Evolutionary conservation across 768 basidiomycete genomes (phyloP).

Genomic region (Boletus bicolor): DNA sequence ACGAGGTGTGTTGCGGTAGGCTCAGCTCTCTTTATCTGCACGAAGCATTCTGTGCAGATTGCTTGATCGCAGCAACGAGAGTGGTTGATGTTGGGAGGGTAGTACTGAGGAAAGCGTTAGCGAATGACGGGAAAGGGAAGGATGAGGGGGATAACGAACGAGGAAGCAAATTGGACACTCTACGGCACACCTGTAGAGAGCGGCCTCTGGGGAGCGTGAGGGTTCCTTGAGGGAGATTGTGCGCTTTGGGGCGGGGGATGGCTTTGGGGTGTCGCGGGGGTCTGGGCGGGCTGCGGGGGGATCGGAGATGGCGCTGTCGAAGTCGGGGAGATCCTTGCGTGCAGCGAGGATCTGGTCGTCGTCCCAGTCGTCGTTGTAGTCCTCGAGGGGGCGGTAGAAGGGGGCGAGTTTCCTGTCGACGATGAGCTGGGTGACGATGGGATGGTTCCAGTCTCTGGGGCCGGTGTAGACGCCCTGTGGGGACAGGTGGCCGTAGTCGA

Average conservation of each 20-base stretch:
- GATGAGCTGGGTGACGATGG: slow-evolving; percentile 84
- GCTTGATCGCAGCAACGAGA: slow-evolving; percentile 98
- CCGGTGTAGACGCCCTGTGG: slow-evolving; percentile 89
- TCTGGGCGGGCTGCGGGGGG: slow-evolving; percentile 33
- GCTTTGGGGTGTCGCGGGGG: slow-evolving; percentile 21
- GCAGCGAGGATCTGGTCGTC: slow-evolving; percentile 83
- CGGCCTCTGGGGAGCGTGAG: slow-evolving; percentile 64
- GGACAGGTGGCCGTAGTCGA: slow-evolving; percentile 76
- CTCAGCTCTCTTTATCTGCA: slow-evolving; percentile 96
- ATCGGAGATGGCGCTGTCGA: slow-evolving; percentile 44
- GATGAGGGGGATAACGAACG: slow-evolving; percentile 47
- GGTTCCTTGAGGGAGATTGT: slow-evolving; percentile 61
- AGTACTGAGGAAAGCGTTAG: slow-evolving; percentile 63
- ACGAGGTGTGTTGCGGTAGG: slow-evolving; percentile 93
- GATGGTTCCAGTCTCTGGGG: slow-evolving; percentile 84
- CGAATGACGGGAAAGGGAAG: slow-evolving; percentile 5
- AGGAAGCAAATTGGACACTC: slow-evolving; percentile 99
- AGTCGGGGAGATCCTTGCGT: slow-evolving; percentile 62
- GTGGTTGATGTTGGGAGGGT: slow-evolving; percentile 94
- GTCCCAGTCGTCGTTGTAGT: slow-evolving; percentile 86
- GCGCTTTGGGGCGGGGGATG: slow-evolving; percentile 46
- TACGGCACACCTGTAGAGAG: slow-evolving; percentile 76
- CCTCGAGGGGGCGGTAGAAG: slow-evolving; percentile 94
- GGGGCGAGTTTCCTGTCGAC: slow-evolving; percentile 86
- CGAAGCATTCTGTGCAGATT: slow-evolving; percentile 98